Conservation (phyloP, 805 yeast species). For the Schizosaccharomyces lindneri region DNA sequence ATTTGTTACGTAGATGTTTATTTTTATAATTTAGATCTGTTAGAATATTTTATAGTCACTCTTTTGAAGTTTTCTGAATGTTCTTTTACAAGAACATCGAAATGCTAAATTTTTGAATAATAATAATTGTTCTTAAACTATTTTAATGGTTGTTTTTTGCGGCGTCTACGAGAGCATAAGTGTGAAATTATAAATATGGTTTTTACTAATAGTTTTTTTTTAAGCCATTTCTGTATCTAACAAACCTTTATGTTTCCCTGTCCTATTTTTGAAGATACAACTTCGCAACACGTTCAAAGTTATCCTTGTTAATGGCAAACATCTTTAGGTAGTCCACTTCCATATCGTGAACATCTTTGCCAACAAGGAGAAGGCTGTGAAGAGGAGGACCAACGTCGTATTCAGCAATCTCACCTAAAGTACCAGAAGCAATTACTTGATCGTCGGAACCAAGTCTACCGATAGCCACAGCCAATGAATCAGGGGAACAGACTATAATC, state of each 20-base stretch:
- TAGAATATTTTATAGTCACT: too few relatives aligned
- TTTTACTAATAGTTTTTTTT: too few relatives aligned
- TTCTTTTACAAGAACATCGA: too few relatives aligned
- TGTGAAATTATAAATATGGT: too few relatives aligned
- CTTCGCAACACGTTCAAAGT: slow-evolving; percentile 15
- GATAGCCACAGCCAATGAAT: slow-evolving; percentile 83
- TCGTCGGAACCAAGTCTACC: slow-evolving; percentile 73
- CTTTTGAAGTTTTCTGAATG: too few relatives aligned
- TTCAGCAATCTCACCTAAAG: slow-evolving; percentile 47
- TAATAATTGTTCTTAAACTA: too few relatives aligned
- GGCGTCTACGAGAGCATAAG: too few relatives aligned
- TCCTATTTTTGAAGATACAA: neutral
- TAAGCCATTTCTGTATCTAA: too few relatives aligned
- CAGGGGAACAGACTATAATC: slow-evolving; percentile 22
- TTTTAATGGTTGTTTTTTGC: too few relatives aligned
- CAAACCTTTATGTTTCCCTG: neutral
- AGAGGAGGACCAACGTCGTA: slow-evolving; percentile 87
- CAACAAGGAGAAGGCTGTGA: slow-evolving; percentile 74
- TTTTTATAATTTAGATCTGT: too few relatives aligned
- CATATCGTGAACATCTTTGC: slow-evolving; percentile 77
- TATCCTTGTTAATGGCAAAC: slow-evolving; percentile 38
- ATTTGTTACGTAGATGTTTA: too few relatives aligned
- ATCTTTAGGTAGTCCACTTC: slow-evolving; percentile 67
- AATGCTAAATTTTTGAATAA: too few relatives aligned
- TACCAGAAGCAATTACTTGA: slow-evolving; percentile 66